These are phyloP conservation scores for Alternaria incomplexa DNA, from an alignment of 2,329 filamentous ascomycete genomes.

Conservation along the genomic window DNA sequence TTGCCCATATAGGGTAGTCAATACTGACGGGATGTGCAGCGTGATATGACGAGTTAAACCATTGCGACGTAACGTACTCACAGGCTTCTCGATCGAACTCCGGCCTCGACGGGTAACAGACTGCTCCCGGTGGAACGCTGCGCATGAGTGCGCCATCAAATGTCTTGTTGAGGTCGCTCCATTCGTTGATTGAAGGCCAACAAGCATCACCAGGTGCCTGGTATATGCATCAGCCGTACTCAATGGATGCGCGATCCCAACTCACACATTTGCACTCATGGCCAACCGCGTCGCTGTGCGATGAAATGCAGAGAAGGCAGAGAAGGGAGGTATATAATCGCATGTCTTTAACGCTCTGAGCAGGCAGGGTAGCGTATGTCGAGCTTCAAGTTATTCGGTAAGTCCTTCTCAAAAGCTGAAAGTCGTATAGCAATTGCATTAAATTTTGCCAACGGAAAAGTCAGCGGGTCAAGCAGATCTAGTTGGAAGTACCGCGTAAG, in stretches of 20 bases:
- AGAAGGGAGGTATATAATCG: neutral
- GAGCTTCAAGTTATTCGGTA: neutral
- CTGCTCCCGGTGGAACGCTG: constrained; percentile 29
- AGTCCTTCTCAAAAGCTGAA: neutral
- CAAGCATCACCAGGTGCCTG: constrained; percentile 22
- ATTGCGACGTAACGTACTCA: constrained; percentile 24
- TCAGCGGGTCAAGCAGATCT: neutral
- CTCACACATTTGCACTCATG: constrained; percentile 37
- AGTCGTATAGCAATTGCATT: neutral
- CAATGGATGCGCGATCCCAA: neutral
- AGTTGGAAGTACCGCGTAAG: neutral
- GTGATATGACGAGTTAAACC: constrained; percentile 39
- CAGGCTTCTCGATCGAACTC: constrained; percentile 31
- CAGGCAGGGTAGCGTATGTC: neutral
- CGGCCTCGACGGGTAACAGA: constrained; percentile 32
- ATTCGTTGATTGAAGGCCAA: constrained; percentile 31
- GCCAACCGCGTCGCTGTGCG: neutral
- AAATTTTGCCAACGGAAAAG: neutral
- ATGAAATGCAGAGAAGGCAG: neutral
- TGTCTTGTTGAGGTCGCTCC: constrained; percentile 26
- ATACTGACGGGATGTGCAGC: constrained; percentile 34
- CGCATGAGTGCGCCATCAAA: constrained; percentile 28
- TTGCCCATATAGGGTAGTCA: constrained; percentile 36
- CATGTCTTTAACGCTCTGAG: neutral
- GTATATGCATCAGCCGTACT: neutral